Conservation (phyloP, 2,329 filamentous ascomycete genomes). For the Cercospora citrullina region DNA sequence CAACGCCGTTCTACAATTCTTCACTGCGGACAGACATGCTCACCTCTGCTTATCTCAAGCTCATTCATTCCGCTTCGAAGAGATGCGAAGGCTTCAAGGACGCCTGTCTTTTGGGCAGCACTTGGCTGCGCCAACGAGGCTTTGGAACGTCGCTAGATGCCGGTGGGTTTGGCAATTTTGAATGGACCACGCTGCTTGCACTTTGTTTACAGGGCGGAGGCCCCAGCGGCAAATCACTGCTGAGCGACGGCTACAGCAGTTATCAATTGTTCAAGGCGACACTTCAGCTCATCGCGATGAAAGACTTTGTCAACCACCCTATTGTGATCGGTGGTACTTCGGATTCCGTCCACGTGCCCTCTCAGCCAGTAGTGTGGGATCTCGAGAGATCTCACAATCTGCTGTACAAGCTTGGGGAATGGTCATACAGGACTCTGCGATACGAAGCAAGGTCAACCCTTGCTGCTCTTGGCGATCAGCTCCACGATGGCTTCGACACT, state of each 20-base stretch:
- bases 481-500: constrained; percentile 77
- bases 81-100: constrained; percentile 74
- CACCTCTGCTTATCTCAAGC: constrained; percentile 71
- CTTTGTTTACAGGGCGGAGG: constrained; percentile 77
- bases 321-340: constrained; percentile 48
- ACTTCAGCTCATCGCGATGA: constrained; percentile 79
- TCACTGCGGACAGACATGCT: constrained; percentile 76
- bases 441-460: constrained; percentile 74
- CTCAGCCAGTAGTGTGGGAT: constrained; percentile 74
- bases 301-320: constrained; percentile 67
- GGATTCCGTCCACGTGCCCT: constrained; percentile 42
- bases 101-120: constrained; percentile 79
- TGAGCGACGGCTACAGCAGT: constrained; percentile 80
- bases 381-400: constrained; percentile 73
- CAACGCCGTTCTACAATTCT: constrained; percentile 87
- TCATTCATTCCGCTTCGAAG: constrained; percentile 68
- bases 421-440: constrained; percentile 74
- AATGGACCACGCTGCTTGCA: constrained; percentile 81
- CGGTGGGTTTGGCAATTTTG: constrained; percentile 90
- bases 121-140: constrained; percentile 87
- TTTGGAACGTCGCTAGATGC: constrained; percentile 67
- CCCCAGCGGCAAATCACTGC: constrained; percentile 66
- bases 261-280: constrained; percentile 94
- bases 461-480: constrained; percentile 70
- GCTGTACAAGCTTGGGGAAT: constrained; percentile 84